Evolutionary conservation across 1,139 yeast genomes (phyloP), one percentile per base, ranked within the genome.

Genomic region (Wickerhamiella pararugosa): DNA sequence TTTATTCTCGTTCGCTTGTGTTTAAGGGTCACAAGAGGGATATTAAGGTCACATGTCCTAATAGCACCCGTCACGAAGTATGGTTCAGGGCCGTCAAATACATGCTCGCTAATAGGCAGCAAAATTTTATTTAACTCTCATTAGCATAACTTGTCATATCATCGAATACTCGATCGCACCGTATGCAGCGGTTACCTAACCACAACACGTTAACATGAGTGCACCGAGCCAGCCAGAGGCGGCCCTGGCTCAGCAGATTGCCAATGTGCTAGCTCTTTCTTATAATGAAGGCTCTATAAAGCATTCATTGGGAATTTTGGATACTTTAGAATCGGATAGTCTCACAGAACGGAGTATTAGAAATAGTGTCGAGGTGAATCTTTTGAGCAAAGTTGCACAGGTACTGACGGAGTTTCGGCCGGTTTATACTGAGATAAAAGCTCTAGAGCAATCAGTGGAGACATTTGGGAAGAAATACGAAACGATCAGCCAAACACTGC

Each of bases 51-150:
- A 87, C 98, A 0, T 86, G 96, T 61, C 78, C 92, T 6, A 81
- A 84, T 2, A 72, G 93, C 56, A 79, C 78, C 52, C 75, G 95
- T 40, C 97, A 90, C 58, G 84, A 83, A 55, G 77, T 86, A 42
- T 90, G 98, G 98, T 79, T 70, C 60, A 80, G 82, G 54, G 83
- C 95, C 0, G 66, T 90, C 50, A 71, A 82, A 47, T 86, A 80
- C 55, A 63, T 87, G 64, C 67, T 84, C 36, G 76, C 29, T 15
- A 15, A 15, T 15, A 15, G 21, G 21, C 21, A 15, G 21, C 21
- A 15, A 15, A 15, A 15, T 15, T 15, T 15, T 15, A 15, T 15
- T 15, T 15, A 15, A 15, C 21, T 15, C 21, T 15, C 21, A 15
- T 15, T 15, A 15, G 21, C 21, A 15, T 31, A 31, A 7, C 7